phyloP scores from a whole-genome alignment of 805 yeast genomes.

The Candida saitoana region DNA sequence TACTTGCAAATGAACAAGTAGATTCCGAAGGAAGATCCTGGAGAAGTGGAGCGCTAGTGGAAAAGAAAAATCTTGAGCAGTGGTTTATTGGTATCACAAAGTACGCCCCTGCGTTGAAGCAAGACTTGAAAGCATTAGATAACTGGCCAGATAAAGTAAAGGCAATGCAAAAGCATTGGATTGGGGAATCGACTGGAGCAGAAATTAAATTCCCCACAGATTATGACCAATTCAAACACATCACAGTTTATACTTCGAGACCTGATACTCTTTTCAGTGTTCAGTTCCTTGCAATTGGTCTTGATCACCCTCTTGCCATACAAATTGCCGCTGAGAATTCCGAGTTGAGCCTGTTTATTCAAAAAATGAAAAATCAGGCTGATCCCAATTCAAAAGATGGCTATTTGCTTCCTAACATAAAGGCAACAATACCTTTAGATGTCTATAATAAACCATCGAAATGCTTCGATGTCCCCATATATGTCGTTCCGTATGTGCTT shows the following conservation, averaged over 20 bases:
- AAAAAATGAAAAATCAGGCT: constrained; percentile 39
- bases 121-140: constrained; percentile 57
- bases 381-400: constrained; percentile 48
- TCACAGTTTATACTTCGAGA: constrained; percentile 77
- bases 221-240: constrained; percentile 12
- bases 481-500: constrained; percentile 86
- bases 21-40: constrained; percentile 88
- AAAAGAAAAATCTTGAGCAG: constrained; percentile 73
- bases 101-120: constrained; percentile 62
- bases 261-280: constrained; percentile 84
- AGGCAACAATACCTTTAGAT: constrained; percentile 58
- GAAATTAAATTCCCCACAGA: constrained; percentile 51
- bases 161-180: constrained; percentile 91
- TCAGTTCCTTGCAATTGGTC: constrained; percentile 76
- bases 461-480: constrained; percentile 57
- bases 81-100: constrained; percentile 93
- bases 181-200: constrained; percentile 82
- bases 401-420: constrained; percentile 40
- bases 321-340: constrained; percentile 34
- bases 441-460: constrained; percentile 16
- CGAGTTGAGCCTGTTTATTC: constrained; percentile 46
- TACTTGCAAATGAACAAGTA: constrained; percentile 92
- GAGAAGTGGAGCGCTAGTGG: constrained; percentile 96
- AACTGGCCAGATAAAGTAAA: constrained; percentile 90
- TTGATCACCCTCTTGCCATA: constrained; percentile 60